Evolutionary conservation across 305 asterid species (phyloP).

Genomic region (Fraxinus albicans): DNA sequence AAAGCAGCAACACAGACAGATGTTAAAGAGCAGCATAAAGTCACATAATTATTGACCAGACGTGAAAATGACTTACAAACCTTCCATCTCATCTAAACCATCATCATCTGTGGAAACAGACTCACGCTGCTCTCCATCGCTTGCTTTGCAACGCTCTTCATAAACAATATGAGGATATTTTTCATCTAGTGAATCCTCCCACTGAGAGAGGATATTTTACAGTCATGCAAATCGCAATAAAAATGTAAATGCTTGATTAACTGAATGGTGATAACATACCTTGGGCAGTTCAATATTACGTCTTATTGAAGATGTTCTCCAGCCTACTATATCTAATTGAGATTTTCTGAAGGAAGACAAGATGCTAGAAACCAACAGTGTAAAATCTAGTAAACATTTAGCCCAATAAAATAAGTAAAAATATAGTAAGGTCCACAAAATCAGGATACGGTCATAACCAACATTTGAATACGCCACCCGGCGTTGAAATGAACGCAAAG

Average conservation of each 20-base stretch:
- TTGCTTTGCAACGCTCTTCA: slow-evolving; percentile 92
- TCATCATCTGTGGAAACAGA: slow-evolving; percentile 39
- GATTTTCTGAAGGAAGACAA: slow-evolving; percentile 43
- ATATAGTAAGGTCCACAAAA: background rate
- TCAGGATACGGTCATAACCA: slow-evolving; percentile 86
- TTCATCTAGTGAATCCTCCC: slow-evolving; percentile 78
- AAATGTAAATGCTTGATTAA: slow-evolving; percentile 12
- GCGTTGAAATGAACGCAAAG: slow-evolving; percentile 65
- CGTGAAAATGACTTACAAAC: slow-evolving; percentile 40
- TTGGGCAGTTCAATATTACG: slow-evolving; percentile 84
- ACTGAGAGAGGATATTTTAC: slow-evolving; percentile 40
- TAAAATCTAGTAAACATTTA: background rate
- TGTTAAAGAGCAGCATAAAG: slow-evolving; percentile 6
- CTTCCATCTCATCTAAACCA: slow-evolving; percentile 73
- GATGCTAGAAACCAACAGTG: background rate
- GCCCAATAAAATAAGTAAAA: background rate
- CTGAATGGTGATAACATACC: slow-evolving; percentile 40
- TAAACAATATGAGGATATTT: slow-evolving; percentile 93
- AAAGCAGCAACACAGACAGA: background rate
- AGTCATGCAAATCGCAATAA: slow-evolving; percentile 8
- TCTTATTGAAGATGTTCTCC: slow-evolving; percentile 99
- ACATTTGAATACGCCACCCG: slow-evolving; percentile 86
- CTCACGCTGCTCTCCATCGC: slow-evolving; percentile 49
- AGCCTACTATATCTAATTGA: slow-evolving; percentile 88
- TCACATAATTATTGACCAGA: slow-evolving; percentile 4